A percentile compares a stretch with the other conserved stretches of the same genome.
Evolutionary conservation across 106 monocot species (phyloP).

Genomic region (Platanthera guangdongensis): DNA sequence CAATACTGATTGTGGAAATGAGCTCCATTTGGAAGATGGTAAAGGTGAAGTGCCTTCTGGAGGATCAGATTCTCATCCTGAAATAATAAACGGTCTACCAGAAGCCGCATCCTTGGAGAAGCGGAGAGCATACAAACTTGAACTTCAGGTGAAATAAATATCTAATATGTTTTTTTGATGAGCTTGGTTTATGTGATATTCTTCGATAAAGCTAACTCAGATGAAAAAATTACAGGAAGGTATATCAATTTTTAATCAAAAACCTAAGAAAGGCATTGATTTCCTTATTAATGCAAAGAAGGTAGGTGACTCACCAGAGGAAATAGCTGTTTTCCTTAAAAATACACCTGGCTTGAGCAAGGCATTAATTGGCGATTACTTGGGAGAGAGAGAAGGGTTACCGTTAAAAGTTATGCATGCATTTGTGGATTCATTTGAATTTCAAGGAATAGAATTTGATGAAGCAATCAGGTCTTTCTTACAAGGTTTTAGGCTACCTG

Average conservation of each 20-base stretch:
- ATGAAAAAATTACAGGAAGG: slow-evolving; percentile 52
- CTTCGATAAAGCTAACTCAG: background rate
- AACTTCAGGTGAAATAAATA: slow-evolving; percentile 58
- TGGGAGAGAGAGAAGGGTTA: slow-evolving; percentile 87
- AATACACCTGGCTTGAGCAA: slow-evolving; percentile 74
- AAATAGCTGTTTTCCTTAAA: slow-evolving; percentile 75
- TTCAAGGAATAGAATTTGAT: slow-evolving; percentile 89
- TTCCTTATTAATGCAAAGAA: slow-evolving; percentile 74
- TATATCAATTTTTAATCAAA: slow-evolving; percentile 80
- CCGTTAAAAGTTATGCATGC: slow-evolving; percentile 91
- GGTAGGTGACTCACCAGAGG: slow-evolving; percentile 76
- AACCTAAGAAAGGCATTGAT: slow-evolving; percentile 88
- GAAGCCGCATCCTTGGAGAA: slow-evolving; percentile 75
- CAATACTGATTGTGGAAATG: slow-evolving; percentile 37
- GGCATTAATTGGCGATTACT: slow-evolving; percentile 77
- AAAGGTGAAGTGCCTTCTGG: slow-evolving; percentile 45
- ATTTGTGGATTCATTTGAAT: slow-evolving; percentile 94
- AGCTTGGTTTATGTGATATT: background rate
- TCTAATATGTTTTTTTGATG: background rate
- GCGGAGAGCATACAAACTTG: slow-evolving; percentile 86
- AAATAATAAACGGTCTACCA: slow-evolving; percentile 47
- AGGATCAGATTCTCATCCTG: slow-evolving; percentile 48
- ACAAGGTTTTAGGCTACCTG: slow-evolving; percentile 87
- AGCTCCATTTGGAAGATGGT: slow-evolving; percentile 35
- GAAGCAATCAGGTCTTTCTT: slow-evolving; percentile 74